These are phyloP conservation scores for Claviceps cyperi DNA, from an alignment of 2,329 filamentous ascomycete species.

Conservation along the genomic window DNA sequence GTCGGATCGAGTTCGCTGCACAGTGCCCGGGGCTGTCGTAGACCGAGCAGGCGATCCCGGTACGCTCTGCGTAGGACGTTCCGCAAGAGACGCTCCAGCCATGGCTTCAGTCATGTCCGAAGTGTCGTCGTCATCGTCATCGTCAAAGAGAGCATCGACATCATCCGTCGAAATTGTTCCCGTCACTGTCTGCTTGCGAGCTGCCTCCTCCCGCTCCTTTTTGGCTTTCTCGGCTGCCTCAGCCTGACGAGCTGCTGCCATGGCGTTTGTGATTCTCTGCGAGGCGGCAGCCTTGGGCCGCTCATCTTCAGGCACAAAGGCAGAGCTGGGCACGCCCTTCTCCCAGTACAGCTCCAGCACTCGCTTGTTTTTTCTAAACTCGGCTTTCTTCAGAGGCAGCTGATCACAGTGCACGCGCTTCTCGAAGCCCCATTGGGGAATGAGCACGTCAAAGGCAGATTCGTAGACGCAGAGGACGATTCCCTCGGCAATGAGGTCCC, in stretches of 20 bases:
- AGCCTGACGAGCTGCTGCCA: constrained; percentile 63
- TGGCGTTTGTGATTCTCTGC: constrained; percentile 59
- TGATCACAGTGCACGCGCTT: constrained; percentile 99
- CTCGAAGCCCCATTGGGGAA: constrained; percentile 96
- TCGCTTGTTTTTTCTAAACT: constrained; percentile 92
- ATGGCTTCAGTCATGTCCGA: constrained; percentile 84
- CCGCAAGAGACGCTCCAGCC: constrained; percentile 75
- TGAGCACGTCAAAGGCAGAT: constrained; percentile 94
- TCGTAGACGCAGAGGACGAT: constrained; percentile 97
- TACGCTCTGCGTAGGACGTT: constrained; percentile 89
- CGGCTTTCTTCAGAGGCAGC: constrained; percentile 95
- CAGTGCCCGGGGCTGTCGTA: constrained; percentile 48
- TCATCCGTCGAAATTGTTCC: constrained; percentile 88
- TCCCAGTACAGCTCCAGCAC: constrained; percentile 98
- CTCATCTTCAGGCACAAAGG: constrained; percentile 93
- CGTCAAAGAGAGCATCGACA: constrained; percentile 89
- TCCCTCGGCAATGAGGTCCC: constrained; percentile 87
- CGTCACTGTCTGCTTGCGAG: constrained; percentile 87
- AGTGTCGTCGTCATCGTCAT: constrained; percentile 77
- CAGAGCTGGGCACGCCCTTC: constrained; percentile 93
- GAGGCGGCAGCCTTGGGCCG: constrained; percentile 70
- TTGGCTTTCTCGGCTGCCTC: constrained; percentile 69
- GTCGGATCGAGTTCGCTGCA: constrained; percentile 84
- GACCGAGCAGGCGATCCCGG: constrained; percentile 79
- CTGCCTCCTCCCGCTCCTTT: constrained; percentile 79